A percentile compares a stretch with the other conserved stretches of the same genome.
phyloP scores from a whole-genome alignment of 495 filamentous ascomycete species.

The Neurospora intermedia region DNA sequence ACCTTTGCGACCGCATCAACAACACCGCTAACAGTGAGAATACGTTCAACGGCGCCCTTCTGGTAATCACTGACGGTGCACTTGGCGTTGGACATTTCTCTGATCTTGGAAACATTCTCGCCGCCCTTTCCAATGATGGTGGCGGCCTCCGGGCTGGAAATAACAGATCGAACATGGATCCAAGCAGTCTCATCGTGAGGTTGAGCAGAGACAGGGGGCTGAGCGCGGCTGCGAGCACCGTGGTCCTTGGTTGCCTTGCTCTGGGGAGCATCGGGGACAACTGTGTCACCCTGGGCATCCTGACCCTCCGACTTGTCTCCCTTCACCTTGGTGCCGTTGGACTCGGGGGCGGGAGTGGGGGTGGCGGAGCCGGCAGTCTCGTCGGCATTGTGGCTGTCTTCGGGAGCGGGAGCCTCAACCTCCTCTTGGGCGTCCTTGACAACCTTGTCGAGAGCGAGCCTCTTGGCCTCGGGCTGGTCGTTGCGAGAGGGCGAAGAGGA shows the following conservation, averaged over 20 bases:
- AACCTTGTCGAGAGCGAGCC: slow-evolving; percentile 89
- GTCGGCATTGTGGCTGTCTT: slow-evolving; percentile 8
- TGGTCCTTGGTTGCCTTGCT: slow-evolving; percentile 22
- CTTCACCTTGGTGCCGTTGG: slow-evolving; percentile 35
- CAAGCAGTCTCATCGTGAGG: slow-evolving; percentile 79
- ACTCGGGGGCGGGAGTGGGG: slow-evolving; percentile 12
- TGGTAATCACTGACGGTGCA: slow-evolving; percentile 98
- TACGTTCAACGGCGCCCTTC: slow-evolving; percentile 90
- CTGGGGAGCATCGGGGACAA: slow-evolving; percentile 59
- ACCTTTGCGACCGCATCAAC: slow-evolving; percentile 98
- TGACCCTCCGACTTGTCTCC: slow-evolving; percentile 48
- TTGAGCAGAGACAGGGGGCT: slow-evolving; percentile 25
- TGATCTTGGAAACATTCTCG: slow-evolving; percentile 93
- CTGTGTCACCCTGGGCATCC: slow-evolving; percentile 52
- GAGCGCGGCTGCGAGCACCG: slow-evolving; percentile 28
- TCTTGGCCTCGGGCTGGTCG: slow-evolving; percentile 95
- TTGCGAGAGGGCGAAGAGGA: slow-evolving; percentile 86
- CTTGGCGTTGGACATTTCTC: slow-evolving; percentile 84
- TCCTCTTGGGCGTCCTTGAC: slow-evolving; percentile 43
- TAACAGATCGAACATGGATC: slow-evolving; percentile 94
- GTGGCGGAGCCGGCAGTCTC: background rate
- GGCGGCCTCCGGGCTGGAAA: slow-evolving; percentile 91
- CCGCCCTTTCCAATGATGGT: slow-evolving; percentile 98
- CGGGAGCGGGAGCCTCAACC: slow-evolving; percentile 17
- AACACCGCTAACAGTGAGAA: slow-evolving; percentile 88